Evolutionary conservation across 257 asterid genomes (phyloP).

Genomic region (Penstemon davidsonii): DNA sequence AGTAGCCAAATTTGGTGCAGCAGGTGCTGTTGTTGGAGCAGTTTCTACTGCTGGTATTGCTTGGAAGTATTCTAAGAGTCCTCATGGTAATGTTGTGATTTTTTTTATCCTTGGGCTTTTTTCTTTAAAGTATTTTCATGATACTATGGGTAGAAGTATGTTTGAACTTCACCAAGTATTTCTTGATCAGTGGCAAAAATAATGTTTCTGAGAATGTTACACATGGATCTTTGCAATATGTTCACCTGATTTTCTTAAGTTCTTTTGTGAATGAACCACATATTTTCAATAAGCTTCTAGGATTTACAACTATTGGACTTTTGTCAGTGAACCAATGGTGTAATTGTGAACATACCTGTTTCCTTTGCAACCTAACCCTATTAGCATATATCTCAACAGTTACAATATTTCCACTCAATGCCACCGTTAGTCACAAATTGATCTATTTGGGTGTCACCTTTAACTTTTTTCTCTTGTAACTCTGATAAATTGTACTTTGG

Average conservation of each 20-base stretch:
- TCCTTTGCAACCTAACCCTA: not conserved
- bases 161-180: constrained; percentile 6
- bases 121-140: not conserved
- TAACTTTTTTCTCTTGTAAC: not conserved
- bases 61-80: constrained; percentile 87
- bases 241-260: not conserved
- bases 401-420: not conserved
- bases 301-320: not conserved
- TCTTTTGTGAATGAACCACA: not conserved
- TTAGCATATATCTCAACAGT: too few relatives aligned
- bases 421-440: not conserved
- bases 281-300: not conserved
- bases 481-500: not conserved
- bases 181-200: constrained; percentile 1
- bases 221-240: not conserved
- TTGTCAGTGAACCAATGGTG: not conserved
- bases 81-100: constrained; percentile 57
- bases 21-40: constrained; percentile 76
- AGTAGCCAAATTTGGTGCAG: constrained; percentile 63
- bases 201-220: not conserved
- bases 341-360: not conserved
- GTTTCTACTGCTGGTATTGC: constrained; percentile 69
- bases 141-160: not conserved
- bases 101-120: constrained; percentile 2
- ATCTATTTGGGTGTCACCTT: not conserved